phyloP scores from a whole-genome alignment of 805 yeast genomes.

The Myxozyma sirexii region DNA sequence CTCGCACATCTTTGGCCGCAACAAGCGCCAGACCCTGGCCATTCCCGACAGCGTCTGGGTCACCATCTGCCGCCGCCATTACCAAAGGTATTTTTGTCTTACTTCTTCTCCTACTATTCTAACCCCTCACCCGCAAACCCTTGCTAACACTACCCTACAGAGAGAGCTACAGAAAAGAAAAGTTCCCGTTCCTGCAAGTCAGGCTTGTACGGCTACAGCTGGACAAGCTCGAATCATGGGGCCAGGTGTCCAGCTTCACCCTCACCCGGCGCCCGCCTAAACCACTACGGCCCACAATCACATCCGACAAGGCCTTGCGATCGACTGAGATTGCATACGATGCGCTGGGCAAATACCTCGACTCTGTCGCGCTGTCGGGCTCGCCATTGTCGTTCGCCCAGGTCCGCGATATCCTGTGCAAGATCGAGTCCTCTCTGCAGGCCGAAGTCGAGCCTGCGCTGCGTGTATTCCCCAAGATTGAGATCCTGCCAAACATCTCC shows the following conservation, averaged over 20 bases:
- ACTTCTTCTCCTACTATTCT: too few relatives aligned
- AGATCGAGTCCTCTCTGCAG: conserved; percentile 6
- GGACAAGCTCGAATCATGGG: conserved; percentile 31
- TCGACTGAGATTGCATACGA: not conserved
- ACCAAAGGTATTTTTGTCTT: conserved; percentile 19
- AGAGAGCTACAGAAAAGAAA: conserved; percentile 27
- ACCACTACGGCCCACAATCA: not conserved
- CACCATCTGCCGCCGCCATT: conserved; percentile 29
- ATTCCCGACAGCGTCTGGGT: conserved; percentile 30
- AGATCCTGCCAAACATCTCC: conserved; percentile 23
- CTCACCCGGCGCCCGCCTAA: conserved; percentile 11
- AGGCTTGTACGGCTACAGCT: conserved; percentile 27
- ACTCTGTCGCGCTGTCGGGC: not conserved
- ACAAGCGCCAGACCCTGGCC: conserved; percentile 34
- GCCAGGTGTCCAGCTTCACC: conserved; percentile 20
- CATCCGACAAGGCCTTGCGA: not conserved
- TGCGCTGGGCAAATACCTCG: not conserved
- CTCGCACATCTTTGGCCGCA: conserved; percentile 34
- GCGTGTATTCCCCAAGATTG: conserved; percentile 24
- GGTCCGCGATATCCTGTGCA: conserved; percentile 9
- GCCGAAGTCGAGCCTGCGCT: conserved; percentile 2
- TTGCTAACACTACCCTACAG: conserved; percentile 4
- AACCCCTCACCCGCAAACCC: too few relatives aligned
- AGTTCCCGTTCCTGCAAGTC: conserved; percentile 28
- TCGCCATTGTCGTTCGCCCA: conserved; percentile 10